Base-by-base conservation (phyloP, 2,329 filamentous ascomycete species). In the Fusarium staphyleae region DNA sequence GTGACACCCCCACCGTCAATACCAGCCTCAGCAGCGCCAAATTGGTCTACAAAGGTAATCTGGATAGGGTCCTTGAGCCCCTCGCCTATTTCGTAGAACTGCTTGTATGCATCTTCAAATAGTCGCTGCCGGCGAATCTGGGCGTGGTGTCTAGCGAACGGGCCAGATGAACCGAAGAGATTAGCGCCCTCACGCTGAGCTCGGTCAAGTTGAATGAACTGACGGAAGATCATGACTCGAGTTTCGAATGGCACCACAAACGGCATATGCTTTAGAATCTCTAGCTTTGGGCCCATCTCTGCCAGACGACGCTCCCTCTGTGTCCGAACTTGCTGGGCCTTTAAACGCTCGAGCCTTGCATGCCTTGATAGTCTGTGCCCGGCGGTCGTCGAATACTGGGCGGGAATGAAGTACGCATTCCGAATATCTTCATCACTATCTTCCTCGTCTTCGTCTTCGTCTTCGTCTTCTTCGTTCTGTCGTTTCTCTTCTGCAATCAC, bases 1-100 rank as follows among this genome's bases (percentile, higher is more conserved):
- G 93, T 97, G 8, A 99, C 95, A 57, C 95, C 95, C 8, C 95
- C 95, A 0, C 95, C 95, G 69, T 99, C 95, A 48, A 99, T 98
- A 9, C 95, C 95, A 11, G 93, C 93, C 74, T 99, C 95, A 7
- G 85, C 81, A 1, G 88, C 85, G 55, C 89, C 90, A 63, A 96
- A 99, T 54, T 92, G 84, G 70, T 99, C 95, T 35, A 97, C 87
- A 71, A 99, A 99, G 0, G 91, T 95, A 67, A 99, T 98, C 69
- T 96, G 91, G 29, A 99, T 96, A 0, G 92, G 91, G 69, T 98
- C 93, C 70, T 98, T 98, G 49, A 99, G 75, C 1, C 87, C 88
- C 12, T 93, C 89, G 0, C 89, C 89, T 5, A 98, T 80, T 1
- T 83, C 73, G 66, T 91, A 97, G 67, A 97, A 97, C 48, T 92